Conservation (phyloP, 148 eudicot genomes). For the Chenopodium berlandieri region DNA sequence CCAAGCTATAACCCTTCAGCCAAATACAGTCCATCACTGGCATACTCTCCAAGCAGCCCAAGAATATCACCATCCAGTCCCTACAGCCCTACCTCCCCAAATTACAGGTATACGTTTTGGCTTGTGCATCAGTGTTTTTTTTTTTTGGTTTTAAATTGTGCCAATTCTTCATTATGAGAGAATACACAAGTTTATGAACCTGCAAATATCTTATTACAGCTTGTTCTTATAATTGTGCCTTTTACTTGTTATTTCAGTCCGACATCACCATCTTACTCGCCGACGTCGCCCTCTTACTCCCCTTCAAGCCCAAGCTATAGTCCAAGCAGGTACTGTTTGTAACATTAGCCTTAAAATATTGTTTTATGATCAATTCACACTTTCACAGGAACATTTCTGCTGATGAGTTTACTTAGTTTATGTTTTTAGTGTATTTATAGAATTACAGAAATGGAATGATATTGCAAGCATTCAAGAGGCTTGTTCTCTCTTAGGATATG, state of each 20-base stretch:
- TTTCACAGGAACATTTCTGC: too few species aligned
- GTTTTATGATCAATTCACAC: neutral
- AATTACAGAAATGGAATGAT: too few species aligned
- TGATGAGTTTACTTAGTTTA: too few species aligned
- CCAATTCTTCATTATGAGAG: neutral
- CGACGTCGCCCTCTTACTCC: slow-evolving; percentile 44
- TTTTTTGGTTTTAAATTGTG: neutral
- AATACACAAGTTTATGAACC: neutral
- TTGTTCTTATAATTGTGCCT: neutral
- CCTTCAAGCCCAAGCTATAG: slow-evolving; percentile 54
- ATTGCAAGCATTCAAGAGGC: too few species aligned
- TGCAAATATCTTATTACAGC: neutral
- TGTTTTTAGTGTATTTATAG: too few species aligned
- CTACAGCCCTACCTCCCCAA: slow-evolving; percentile 50
- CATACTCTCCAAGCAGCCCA: slow-evolving; percentile 57
- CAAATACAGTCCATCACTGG: slow-evolving; percentile 48
- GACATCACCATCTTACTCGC: slow-evolving; percentile 49
- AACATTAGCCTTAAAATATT: neutral
- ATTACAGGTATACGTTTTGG: slow-evolving; percentile 39
- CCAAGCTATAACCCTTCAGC: slow-evolving; percentile 52
- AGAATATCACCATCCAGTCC: slow-evolving; percentile 48
- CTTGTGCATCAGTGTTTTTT: neutral
- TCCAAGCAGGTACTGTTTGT: slow-evolving; percentile 48
- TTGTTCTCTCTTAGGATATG: too few species aligned
- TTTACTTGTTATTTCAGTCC: slow-evolving; percentile 34